Base-by-base conservation (phyloP, 768 basidiomycete genomes). In the Lactifluus volemus region DNA sequence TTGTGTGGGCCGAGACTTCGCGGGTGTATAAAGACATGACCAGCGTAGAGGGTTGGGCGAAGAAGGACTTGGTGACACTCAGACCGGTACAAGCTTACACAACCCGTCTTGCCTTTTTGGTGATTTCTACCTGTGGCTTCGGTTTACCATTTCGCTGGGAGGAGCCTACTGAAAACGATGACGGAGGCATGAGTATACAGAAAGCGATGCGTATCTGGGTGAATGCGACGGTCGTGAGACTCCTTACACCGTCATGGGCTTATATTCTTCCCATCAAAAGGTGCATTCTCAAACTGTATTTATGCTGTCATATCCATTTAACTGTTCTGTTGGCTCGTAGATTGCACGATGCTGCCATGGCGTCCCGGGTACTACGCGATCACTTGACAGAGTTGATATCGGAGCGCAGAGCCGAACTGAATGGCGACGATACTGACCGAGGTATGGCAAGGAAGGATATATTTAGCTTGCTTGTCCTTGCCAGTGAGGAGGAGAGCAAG, bases 41-140 rank as follows among this genome's bases (percentile, higher is more conserved):
- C 42, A 44, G 39, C 14, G 36, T 56, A 11, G 67, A 67, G 47
- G 61, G 58, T n/a, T 64, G 64, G 65, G 44, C 57, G 17, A 32
- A 21, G 45, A 61, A 55, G 45, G 53, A 53, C 32, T 39, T 45
- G 1, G 49, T 68, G 7, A 32, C 41, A 3, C 48, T 65, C 30
- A 15, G 41, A 14, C 41, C 58, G 17, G 56, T 62, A 38, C 67
- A 68, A 51, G 38, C 52, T 11, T 63, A 61, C 53, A 67, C 68
- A 14, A 57, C 59, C 14, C 66, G 63, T 48, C 29, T 65, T 11
- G 65, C 67, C 6, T 47, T 66, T 21, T 61, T 65, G 36, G 61
- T 65, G 5, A 68, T 65, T 51, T 53, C 64, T 15, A 52, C 65
- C n/a, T 67, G 61, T 49, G 66, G 67, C 7, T 67, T 67, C 39